phyloP scores from a whole-genome alignment of 768 basidiomycete species.

The Tricholomella constricta region DNA sequence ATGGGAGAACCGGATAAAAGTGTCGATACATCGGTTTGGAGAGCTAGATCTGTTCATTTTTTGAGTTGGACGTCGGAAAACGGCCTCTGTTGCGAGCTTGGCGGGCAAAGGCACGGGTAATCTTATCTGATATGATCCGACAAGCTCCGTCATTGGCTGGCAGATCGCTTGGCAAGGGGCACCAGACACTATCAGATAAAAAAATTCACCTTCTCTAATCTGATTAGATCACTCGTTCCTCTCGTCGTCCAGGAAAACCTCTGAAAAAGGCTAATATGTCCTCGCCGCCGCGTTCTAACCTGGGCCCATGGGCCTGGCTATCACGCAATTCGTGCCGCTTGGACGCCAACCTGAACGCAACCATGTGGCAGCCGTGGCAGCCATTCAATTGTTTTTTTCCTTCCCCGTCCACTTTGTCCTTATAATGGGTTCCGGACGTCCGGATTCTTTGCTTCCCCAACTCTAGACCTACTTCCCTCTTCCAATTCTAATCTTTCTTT shows the following conservation, averaged over 20 bases:
- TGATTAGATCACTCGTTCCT: slow-evolving; percentile 24
- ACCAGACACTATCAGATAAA: slow-evolving; percentile 28
- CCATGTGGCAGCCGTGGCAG: slow-evolving; percentile 2
- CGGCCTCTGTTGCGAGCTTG: no score
- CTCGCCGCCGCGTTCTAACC: no score
- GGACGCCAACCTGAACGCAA: neutral
- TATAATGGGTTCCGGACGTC: no score
- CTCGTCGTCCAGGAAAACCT: slow-evolving; percentile 15
- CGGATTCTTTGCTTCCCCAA: no score
- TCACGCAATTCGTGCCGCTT: slow-evolving; percentile 9
- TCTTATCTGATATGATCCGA: slow-evolving; percentile 37
- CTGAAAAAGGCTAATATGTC: neutral
- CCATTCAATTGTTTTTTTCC: no score
- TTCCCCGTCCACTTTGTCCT: no score
- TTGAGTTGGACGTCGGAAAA: no score
- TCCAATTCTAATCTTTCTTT: slow-evolving; percentile 2
- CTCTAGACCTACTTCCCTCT: neutral
- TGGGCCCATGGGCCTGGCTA: neutral
- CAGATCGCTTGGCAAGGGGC: slow-evolving; percentile 14
- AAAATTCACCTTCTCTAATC: slow-evolving; percentile 20
- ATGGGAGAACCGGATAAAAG: neutral
- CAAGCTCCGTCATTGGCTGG: slow-evolving; percentile 25
- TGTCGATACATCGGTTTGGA: slow-evolving; percentile 11
- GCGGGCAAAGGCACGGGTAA: slow-evolving; percentile 17
- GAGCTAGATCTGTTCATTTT: neutral